Percentiles rank a stretch among this genome's conserved stretches.
Evolutionary conservation across 2,329 filamentous ascomycete genomes (phyloP).

Genomic region (Ceratocystis colombiana): DNA sequence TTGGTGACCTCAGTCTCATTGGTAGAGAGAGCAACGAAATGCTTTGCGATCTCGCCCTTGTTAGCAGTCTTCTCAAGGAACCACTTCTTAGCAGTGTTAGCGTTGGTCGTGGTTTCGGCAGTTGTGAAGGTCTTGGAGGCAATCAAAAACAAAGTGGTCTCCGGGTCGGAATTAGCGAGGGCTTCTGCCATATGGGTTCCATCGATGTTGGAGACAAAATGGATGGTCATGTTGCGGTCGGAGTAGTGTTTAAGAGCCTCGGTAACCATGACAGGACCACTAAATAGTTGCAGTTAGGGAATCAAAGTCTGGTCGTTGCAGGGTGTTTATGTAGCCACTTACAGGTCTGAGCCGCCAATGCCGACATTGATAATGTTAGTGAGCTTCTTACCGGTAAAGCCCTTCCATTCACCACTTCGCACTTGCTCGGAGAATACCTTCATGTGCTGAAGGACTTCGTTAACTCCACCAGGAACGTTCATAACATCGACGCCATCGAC

Average conservation of each 20-base stretch:
- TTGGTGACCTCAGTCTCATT: conserved; percentile 93
- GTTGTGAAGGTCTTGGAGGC: conserved; percentile 99
- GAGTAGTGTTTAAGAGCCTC: conserved; percentile 95
- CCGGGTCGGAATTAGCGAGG: conserved; percentile 75
- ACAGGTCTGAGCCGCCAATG: conserved; percentile 97
- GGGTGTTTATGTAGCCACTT: conserved; percentile 39
- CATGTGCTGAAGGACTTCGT: conserved; percentile 89
- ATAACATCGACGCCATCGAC: conserved; percentile 92
- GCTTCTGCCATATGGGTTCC: conserved; percentile 96
- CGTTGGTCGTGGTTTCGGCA: conserved; percentile 92
- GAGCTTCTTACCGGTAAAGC: conserved; percentile 93
- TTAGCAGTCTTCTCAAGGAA: conserved; percentile 72
- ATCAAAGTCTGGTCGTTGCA: conserved; percentile 28
- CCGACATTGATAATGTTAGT: conserved; percentile 95
- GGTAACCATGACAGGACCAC: conserved; percentile 96
- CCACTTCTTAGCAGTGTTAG: conserved; percentile 94
- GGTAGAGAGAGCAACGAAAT: conserved; percentile 96
- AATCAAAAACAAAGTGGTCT: conserved; percentile 97
- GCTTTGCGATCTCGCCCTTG: conserved; percentile 87
- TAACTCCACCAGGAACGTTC: conserved; percentile 76
- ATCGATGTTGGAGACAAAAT: conserved; percentile 99
- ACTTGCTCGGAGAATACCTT: conserved; percentile 96
- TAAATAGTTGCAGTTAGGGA: conserved; percentile 33
- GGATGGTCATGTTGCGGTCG: conserved; percentile 71
- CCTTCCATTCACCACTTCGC: conserved; percentile 91